phyloP scores from a whole-genome alignment of 2,329 filamentous ascomycete species.

The Penicillium hordei region DNA sequence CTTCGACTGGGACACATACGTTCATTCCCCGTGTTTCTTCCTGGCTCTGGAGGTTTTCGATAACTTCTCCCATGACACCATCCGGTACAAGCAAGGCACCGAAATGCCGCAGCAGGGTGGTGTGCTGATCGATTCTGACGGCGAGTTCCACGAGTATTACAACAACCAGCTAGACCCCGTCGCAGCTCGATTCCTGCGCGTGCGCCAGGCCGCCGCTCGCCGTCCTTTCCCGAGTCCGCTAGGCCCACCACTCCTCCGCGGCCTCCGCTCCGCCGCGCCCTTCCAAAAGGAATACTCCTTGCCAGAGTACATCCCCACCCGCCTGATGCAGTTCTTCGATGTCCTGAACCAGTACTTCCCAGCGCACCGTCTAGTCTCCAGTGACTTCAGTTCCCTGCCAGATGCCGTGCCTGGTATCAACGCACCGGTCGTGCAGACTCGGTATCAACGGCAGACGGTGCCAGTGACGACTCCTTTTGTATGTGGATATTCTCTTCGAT shows the following conservation, averaged over 20 bases:
- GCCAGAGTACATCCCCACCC: conserved; percentile 91
- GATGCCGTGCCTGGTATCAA: conserved; percentile 82
- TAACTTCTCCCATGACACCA: conserved; percentile 92
- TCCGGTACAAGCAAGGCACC: conserved; percentile 83
- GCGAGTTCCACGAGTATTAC: conserved; percentile 97
- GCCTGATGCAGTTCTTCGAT: conserved; percentile 95
- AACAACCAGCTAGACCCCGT: conserved; percentile 75
- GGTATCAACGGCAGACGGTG: conserved; percentile 82
- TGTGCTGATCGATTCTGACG: conserved; percentile 78
- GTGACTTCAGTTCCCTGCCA: conserved; percentile 85
- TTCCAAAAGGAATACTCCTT: conserved; percentile 73
- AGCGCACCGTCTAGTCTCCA: conserved; percentile 80
- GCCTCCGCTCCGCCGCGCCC: conserved; percentile 64
- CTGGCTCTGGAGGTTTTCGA: conserved; percentile 97
- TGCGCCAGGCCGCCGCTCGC: conserved; percentile 71
- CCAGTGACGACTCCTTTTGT: conserved; percentile 89
- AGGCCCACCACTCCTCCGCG: conserved; percentile 56
- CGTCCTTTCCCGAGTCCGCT: conserved; percentile 46
- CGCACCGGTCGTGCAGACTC: conserved; percentile 92
- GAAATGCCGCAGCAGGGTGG: conserved; percentile 82
- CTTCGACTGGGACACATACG: conserved; percentile 86
- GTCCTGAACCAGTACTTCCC: conserved; percentile 86
- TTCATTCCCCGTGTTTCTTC: conserved; percentile 95
- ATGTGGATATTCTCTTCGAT: conserved; percentile 40
- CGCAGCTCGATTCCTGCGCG: conserved; percentile 75